Evolutionary conservation across 495 filamentous ascomycete species (phyloP), one percentile per base, ranked within the genome.

Genomic region (Astrocystis sublimbata): DNA sequence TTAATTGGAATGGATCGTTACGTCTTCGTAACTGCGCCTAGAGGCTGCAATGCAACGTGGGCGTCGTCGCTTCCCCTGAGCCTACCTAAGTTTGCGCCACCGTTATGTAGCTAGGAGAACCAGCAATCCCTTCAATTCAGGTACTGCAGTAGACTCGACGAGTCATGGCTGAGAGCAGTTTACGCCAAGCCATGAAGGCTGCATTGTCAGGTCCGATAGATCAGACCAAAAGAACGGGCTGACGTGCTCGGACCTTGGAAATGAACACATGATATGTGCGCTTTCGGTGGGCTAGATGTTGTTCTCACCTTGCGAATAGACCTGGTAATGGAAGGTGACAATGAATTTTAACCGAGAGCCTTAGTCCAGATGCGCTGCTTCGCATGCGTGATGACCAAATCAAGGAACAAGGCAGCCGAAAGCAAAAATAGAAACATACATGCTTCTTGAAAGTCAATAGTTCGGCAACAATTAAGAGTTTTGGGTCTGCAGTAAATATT

Each of bases 1-100:
- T 72, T 66, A 72, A 68, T 54, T 64, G 60, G 46, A 46, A 67
- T 67, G 67, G 67, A 72, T 70, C 54, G 67, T 68, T 70, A 68
- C 67, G 49, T 70, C 56, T 28, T 58, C 58, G 60, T 62, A 47
- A 55, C 60, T 56, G 60, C 60, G n/a, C n/a, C n/a, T n/a, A n/a
- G n/a, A 56, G 47, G 56, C 60, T 56, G 60, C 60, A 62, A 41
- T 62, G 60, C 24, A 62, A 62, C 60, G 53, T 46, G 28, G n/a
- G 51, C 49, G 30, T 62, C 51, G 10, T 45, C 24, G 38, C 38
- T 21, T 59, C 56, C 17, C 50, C 26, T 61, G 30, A 56, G 17
- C 38, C 50, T 10, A 47, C 50, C n/a, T n/a, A n/a, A n/a, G n/a
- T n/a, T n/a, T n/a, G 21, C 51, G 21, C 51, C 38, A 56, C 53